Evolutionary conservation across 2,329 filamentous ascomycete genomes (phyloP).

Genomic region (Ambrosiella cleistominuta): DNA sequence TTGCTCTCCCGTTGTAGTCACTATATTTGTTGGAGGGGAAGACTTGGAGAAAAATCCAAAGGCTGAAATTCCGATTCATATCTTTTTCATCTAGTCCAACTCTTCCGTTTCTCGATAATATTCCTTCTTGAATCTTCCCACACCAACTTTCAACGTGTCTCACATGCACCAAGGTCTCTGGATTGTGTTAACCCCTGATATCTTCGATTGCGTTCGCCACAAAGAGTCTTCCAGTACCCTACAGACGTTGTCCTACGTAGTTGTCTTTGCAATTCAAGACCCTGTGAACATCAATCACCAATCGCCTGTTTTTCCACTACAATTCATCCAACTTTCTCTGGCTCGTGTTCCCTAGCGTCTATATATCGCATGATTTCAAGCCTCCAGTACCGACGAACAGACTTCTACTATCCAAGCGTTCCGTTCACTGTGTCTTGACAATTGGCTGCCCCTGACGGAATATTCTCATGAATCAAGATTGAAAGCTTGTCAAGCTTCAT

Average conservation of each 20-base stretch:
- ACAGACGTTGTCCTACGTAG: neutral
- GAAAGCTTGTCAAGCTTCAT: neutral
- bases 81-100: too few species aligned
- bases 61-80: neutral
- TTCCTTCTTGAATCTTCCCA: too few species aligned
- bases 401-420: neutral
- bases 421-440: neutral
- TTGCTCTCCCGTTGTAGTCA: neutral
- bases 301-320: neutral
- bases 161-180: neutral
- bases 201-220: neutral
- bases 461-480: neutral
- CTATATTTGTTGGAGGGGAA: neutral
- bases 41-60: neutral
- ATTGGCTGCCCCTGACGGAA: neutral
- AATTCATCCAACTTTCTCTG: neutral
- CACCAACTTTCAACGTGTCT: neutral
- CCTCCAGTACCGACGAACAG: neutral
- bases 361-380: neutral
- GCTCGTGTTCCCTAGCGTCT: neutral
- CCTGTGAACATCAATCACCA: slow-evolving; percentile 1
- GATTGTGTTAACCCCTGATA: neutral
- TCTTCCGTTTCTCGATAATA: too few species aligned
- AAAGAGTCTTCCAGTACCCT: neutral
- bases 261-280: neutral